A percentile compares a stretch with the other conserved stretches of the same genome.
Evolutionary conservation across 208 protist genomes (phyloP).

Genomic region (Phytomonas sp.): DNA sequence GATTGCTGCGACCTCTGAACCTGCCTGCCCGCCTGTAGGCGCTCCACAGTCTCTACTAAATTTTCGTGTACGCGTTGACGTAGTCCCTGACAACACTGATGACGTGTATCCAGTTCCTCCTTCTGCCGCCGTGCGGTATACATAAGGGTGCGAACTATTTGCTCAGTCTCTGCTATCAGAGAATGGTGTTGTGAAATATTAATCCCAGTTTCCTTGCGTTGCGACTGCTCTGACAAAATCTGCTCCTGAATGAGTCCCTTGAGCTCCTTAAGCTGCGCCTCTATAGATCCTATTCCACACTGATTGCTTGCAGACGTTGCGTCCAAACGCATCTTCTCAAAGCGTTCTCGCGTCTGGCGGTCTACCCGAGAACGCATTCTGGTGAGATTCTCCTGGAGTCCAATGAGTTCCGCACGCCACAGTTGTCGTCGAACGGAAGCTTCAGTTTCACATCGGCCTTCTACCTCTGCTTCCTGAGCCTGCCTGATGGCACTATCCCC

Average conservation of each 20-base stretch:
- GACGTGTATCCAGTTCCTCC: background rate
- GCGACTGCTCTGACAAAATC: background rate
- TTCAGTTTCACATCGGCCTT: conserved; percentile 3
- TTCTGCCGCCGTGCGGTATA: background rate
- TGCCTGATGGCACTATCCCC: conserved; percentile 6
- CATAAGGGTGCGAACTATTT: background rate
- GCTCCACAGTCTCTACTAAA: background rate
- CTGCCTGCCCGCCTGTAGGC: conserved; percentile 5
- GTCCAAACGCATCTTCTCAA: background rate
- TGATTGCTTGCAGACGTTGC: background rate
- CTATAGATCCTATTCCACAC: conserved; percentile 1
- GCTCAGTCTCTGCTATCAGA: background rate
- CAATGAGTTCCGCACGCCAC: background rate
- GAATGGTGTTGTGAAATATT: background rate
- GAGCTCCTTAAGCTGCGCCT: background rate
- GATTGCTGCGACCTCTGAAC: conserved; percentile 6
- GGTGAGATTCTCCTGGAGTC: background rate
- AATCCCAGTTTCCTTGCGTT: background rate
- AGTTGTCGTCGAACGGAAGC: conserved; percentile 9
- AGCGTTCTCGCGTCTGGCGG: background rate
- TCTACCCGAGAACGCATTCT: background rate
- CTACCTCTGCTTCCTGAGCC: conserved; percentile 2
- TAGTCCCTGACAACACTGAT: background rate
- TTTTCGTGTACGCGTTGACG: background rate
- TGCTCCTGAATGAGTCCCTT: background rate